Evolutionary conservation across 1,284 basidiomycete genomes (phyloP), one percentile per base, ranked within the genome.

Genomic region (Cystobasidium slooffiae): DNA sequence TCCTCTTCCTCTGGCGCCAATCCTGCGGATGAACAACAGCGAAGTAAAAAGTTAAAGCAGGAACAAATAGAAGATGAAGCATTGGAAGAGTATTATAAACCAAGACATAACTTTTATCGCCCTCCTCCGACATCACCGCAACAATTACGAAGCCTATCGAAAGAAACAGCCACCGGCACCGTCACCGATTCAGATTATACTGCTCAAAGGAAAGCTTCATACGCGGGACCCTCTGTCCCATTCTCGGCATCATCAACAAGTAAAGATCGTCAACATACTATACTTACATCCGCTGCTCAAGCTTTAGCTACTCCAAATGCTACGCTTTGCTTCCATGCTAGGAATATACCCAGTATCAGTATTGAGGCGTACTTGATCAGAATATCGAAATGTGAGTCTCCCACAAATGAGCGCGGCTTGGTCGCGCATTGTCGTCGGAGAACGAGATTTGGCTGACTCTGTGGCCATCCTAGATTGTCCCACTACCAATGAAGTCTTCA

Each of bases 401-500:
- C 20, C n/a, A n/a, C n/a, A n/a, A n/a, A n/a, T n/a, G n/a, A n/a
- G n/a, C n/a, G n/a, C n/a, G n/a, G n/a, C n/a, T n/a, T n/a, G n/a
- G n/a, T n/a, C n/a, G n/a, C n/a, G n/a, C n/a, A n/a, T n/a, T n/a
- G n/a, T n/a, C n/a, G n/a, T n/a, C n/a, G n/a, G n/a, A n/a, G n/a
- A n/a, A n/a, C n/a, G n/a, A n/a, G n/a, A n/a, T n/a, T n/a, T n/a
- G n/a, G n/a, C n/a, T n/a, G n/a, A n/a, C n/a, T n/a, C n/a, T n/a
- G n/a, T n/a, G n/a, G n/a, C n/a, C n/a, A n/a, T n/a, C n/a, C n/a
- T n/a, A n/a, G n/a, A 99, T 82, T 99, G 96, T 82, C 96, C 96
- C 1, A 95, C 95, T 1, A 96, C 95, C 55, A 99, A 98, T 84
- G 93, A 98, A 81, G 96, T 99, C 55, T 99, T 99, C 81, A 86